phyloP scores from a whole-genome alignment of 495 filamentous ascomycete species.

The Penicillium lividum region DNA sequence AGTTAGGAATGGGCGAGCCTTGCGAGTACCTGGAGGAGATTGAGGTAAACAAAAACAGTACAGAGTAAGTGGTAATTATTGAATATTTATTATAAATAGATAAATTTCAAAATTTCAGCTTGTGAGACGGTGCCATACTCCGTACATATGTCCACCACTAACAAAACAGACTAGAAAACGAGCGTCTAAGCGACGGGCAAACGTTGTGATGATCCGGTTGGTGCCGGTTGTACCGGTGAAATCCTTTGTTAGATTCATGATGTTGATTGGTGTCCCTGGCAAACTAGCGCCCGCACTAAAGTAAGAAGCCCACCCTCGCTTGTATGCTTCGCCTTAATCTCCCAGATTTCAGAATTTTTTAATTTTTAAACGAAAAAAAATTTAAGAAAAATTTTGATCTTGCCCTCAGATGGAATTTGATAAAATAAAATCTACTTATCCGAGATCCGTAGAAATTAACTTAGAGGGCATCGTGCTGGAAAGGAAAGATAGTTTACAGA shows the following conservation, averaged over 20 bases:
- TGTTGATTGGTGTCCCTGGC: constrained; percentile 7
- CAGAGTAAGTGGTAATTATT: too few species aligned
- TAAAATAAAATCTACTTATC: neutral
- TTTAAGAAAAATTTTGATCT: neutral
- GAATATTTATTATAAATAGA: too few species aligned
- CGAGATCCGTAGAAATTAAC: too few species aligned
- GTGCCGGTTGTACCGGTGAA: neutral
- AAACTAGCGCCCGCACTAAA: constrained; percentile 5
- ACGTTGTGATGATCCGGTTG: constrained; percentile 7
- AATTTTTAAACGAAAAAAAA: too few species aligned
- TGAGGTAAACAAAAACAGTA: too few species aligned
- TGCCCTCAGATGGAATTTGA: neutral
- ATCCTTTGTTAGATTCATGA: neutral
- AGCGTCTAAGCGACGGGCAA: neutral
- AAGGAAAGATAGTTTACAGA: too few species aligned
- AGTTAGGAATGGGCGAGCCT: neutral
- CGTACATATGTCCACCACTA: too few species aligned
- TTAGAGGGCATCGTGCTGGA: too few species aligned
- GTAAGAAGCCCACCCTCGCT: neutral
- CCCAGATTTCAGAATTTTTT: neutral
- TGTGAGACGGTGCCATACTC: too few species aligned
- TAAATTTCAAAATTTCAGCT: too few species aligned
- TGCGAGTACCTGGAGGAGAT: neutral
- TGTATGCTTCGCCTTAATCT: neutral
- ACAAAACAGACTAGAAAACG: neutral